Base-by-base conservation (phyloP, 495 filamentous ascomycete species). In the Neurospora tetraspora region DNA sequence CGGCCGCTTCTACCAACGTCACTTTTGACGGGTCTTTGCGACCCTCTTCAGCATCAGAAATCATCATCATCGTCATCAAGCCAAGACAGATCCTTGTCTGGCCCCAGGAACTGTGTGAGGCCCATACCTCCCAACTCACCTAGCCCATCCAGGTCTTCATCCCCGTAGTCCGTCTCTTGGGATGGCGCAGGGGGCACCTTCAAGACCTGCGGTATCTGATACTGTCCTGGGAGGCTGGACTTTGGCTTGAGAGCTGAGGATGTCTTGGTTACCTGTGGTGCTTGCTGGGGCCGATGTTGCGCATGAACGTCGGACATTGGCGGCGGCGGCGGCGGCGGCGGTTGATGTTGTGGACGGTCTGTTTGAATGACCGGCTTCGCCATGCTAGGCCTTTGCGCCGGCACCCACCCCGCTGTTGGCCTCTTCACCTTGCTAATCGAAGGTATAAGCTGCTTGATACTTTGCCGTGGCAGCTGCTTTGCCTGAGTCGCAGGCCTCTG, bases 121-220 rank as follows among this genome's bases (percentile, higher is more conserved):
- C 45, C 72, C 2, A 65, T 65, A 8, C 53, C 53, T 31, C 53
- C 72, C 68, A 40, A 18, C 36, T 73, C 31, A n/a, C 72, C 73
- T 4, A 73, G 40, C 37, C 76, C 78, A 39, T 82, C 81, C 39
- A 83, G 71, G n/a, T 80, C 80, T 6, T 73, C 71, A 8, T 83
- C 83, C 7, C 80, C 81, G 14, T 84, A 85, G 39, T 85, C 82
- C 3, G 82, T 83, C 47, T 83, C 82, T 65, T 85, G 83, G 1
- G 83, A 83, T 3, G 78, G 31, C 5, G 14, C 11, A 16, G 27
- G 70, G 65, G 27, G 0, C 14, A 65, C 14, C 27, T 65, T 4
- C 14, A 18, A 18, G 1, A 36, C 14, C 14, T 65, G 53, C 53
- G 23, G 7, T 16, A 65, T 65, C 27, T 34, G 53, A 65, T 65